Evolutionary conservation across 2,329 filamentous ascomycete genomes (phyloP).

Genomic region (Xylaria sp.): DNA sequence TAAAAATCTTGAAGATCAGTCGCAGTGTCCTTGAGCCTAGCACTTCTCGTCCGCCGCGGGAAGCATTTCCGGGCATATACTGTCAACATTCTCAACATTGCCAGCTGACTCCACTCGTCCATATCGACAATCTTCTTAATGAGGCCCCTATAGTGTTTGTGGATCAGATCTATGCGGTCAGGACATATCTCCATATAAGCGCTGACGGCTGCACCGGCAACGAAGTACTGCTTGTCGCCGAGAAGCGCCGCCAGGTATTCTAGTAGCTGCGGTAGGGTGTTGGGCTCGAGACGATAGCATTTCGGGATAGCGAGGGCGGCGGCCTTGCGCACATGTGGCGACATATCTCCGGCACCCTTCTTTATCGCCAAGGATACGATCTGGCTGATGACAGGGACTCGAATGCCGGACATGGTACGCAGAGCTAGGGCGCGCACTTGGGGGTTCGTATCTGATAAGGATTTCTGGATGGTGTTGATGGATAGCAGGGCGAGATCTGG

Average conservation of each 20-base stretch:
- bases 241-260: slow-evolving; percentile 83
- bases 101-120: slow-evolving; percentile 98
- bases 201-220: slow-evolving; percentile 91
- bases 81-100: slow-evolving; percentile 83
- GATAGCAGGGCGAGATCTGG: slow-evolving; percentile 94
- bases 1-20: slow-evolving; percentile 79
- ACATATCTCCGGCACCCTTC: slow-evolving; percentile 93
- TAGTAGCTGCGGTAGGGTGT: slow-evolving; percentile 82
- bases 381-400: slow-evolving; percentile 97
- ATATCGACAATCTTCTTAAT: slow-evolving; percentile 95
- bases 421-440: slow-evolving; percentile 91
- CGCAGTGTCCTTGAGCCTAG: slow-evolving; percentile 54
- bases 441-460: slow-evolving; percentile 89
- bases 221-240: slow-evolving; percentile 93
- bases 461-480: slow-evolving; percentile 99
- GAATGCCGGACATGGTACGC: slow-evolving; percentile 95
- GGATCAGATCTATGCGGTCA: slow-evolving; percentile 86
- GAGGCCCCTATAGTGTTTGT: slow-evolving; percentile 86
- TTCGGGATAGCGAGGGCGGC: slow-evolving; percentile 95
- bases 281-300: slow-evolving; percentile 90
- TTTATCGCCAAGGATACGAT: slow-evolving; percentile 97
- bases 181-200: slow-evolving; percentile 92
- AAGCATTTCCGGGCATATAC: slow-evolving; percentile 90
- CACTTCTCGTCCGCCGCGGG: slow-evolving; percentile 72
- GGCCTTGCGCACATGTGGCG: slow-evolving; percentile 89